A percentile compares a stretch with the other conserved stretches of the same genome.
Evolutionary conservation across 192 early-diverging fungal genomes (phyloP).

Genomic region (Linnemannia elongata): DNA sequence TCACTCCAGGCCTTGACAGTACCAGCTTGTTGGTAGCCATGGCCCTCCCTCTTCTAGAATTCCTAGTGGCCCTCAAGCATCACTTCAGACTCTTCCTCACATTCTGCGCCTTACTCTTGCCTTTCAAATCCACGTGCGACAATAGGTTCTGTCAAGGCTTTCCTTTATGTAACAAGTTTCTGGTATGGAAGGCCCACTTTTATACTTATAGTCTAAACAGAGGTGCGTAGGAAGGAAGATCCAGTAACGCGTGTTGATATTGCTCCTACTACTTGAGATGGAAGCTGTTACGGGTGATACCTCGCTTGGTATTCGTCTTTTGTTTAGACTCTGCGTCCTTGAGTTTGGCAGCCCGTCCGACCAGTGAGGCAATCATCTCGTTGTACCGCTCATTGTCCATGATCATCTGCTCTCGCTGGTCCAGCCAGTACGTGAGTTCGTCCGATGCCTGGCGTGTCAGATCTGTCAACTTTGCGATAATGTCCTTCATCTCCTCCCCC

Average conservation of each 20-base stretch:
- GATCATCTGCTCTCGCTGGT: slow-evolving; percentile 71
- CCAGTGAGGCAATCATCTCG: slow-evolving; percentile 69
- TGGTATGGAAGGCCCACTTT: background rate
- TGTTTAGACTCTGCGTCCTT: slow-evolving; percentile 52
- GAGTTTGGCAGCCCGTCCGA: slow-evolving; percentile 67
- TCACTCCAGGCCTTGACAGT: no score
- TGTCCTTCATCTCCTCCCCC: slow-evolving; percentile 62
- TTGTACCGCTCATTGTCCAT: slow-evolving; percentile 76
- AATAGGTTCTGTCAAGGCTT: background rate
- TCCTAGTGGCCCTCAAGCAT: no score
- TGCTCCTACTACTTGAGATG: slow-evolving; percentile 30
- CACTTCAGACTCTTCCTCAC: no score
- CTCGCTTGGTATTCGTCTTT: slow-evolving; percentile 40
- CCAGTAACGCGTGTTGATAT: background rate
- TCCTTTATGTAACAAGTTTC: background rate
- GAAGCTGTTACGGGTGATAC: slow-evolving; percentile 42
- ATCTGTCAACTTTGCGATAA: slow-evolving; percentile 60
- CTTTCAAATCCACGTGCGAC: background rate
- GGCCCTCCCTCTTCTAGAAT: no score
- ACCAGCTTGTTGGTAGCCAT: no score
- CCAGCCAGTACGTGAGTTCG: slow-evolving; percentile 66
- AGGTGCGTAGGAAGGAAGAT: background rate
- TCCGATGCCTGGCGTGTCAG: slow-evolving; percentile 67
- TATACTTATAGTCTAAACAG: background rate
- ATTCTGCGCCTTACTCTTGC: no score